Conservation (phyloP, 2,329 filamentous ascomycete genomes). For the Bipolaris bicolor region DNA sequence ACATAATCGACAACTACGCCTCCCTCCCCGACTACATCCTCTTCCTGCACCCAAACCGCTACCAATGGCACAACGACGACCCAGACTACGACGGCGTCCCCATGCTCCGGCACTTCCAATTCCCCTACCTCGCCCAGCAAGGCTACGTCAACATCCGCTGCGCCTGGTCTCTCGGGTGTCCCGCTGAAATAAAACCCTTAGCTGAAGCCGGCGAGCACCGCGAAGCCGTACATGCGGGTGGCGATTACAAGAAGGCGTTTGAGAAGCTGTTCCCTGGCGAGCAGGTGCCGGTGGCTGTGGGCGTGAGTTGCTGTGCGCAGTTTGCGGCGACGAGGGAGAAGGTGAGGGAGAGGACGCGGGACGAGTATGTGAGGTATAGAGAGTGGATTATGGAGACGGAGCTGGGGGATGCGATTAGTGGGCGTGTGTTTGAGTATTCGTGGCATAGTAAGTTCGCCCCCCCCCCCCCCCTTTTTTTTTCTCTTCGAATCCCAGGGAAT, state of each 20-base stretch:
- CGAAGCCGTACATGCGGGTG: constrained; percentile 55
- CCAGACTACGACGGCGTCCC: constrained; percentile 59
- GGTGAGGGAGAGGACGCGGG: constrained; percentile 53
- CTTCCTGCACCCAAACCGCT: constrained; percentile 52
- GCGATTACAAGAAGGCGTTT: constrained; percentile 58
- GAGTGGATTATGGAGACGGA: constrained; percentile 58
- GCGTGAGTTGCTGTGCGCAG: constrained; percentile 62
- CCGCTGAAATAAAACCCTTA: constrained; percentile 57
- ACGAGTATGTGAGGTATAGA: constrained; percentile 57
- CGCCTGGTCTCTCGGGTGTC: constrained; percentile 60
- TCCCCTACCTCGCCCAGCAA: constrained; percentile 56
- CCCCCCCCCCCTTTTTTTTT: too few species aligned
- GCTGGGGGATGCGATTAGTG: constrained; percentile 57
- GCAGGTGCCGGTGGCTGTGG: constrained; percentile 53
- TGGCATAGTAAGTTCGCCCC: constrained; percentile 59
- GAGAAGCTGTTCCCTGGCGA: constrained; percentile 55
- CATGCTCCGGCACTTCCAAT: constrained; percentile 56
- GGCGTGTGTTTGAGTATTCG: constrained; percentile 63
- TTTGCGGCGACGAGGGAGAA: constrained; percentile 59
- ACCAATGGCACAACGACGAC: constrained; percentile 60
- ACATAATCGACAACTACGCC: constrained; percentile 52
- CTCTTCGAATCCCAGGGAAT: too few species aligned
- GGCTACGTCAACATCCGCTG: constrained; percentile 63
- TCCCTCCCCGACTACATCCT: constrained; percentile 50
- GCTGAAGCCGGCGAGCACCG: constrained; percentile 50